Conservation (phyloP, 2,329 filamentous ascomycete genomes). For the Paraphaeosphaeria sporulosa region DNA sequence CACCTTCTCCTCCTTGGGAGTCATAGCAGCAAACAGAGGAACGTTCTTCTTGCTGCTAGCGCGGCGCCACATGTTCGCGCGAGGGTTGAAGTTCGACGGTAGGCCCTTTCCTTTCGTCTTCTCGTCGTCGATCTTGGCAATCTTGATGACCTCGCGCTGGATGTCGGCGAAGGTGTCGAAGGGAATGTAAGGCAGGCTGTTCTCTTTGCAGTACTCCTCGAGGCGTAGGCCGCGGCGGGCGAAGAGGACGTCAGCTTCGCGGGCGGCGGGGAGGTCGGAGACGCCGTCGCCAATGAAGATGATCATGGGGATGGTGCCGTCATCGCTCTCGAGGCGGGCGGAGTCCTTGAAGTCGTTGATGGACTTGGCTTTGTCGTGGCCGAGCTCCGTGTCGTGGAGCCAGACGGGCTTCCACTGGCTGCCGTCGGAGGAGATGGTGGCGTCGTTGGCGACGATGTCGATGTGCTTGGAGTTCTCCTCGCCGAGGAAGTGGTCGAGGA, state of each 20-base stretch:
- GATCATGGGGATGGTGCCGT: slow-evolving; percentile 70
- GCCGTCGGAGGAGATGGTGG: slow-evolving; percentile 65
- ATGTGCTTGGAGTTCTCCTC: slow-evolving; percentile 67
- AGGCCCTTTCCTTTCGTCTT: slow-evolving; percentile 67
- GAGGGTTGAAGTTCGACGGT: slow-evolving; percentile 70
- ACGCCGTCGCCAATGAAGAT: slow-evolving; percentile 76
- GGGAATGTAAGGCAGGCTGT: slow-evolving; percentile 66
- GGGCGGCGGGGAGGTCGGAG: slow-evolving; percentile 70
- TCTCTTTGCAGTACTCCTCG: slow-evolving; percentile 71
- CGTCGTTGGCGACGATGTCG: slow-evolving; percentile 74
- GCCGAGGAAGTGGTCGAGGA: slow-evolving; percentile 71
- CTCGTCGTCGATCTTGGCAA: slow-evolving; percentile 66
- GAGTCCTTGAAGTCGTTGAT: slow-evolving; percentile 67
- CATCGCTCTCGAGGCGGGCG: slow-evolving; percentile 63
- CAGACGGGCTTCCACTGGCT: slow-evolving; percentile 69
- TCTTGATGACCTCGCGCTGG: slow-evolving; percentile 65
- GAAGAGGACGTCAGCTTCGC: slow-evolving; percentile 73
- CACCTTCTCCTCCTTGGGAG: slow-evolving; percentile 68
- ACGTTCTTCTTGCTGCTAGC: slow-evolving; percentile 66
- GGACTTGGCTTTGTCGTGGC: slow-evolving; percentile 72
- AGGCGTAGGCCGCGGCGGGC: slow-evolving; percentile 69
- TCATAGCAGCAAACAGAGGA: slow-evolving; percentile 59
- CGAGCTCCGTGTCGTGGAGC: slow-evolving; percentile 70
- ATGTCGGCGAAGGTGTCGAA: slow-evolving; percentile 74
- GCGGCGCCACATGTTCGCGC: slow-evolving; percentile 72